phyloP scores from a whole-genome alignment of 2,329 filamentous ascomycete genomes.

The Aspergillus sp. region DNA sequence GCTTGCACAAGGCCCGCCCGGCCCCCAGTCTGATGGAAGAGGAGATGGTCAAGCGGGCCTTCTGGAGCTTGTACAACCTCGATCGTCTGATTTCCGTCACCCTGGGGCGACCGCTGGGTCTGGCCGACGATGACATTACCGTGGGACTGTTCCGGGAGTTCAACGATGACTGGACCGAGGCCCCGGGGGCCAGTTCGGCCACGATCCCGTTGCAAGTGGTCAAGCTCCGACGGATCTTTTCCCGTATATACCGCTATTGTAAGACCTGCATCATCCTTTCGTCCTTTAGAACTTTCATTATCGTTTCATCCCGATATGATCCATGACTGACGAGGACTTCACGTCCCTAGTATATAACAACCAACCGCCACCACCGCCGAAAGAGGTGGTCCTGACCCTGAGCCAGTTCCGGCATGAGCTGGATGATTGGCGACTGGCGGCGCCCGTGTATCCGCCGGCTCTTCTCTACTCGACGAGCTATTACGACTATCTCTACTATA shows the following conservation, averaged over 20 bases:
- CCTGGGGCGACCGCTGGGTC: slow-evolving; percentile 32
- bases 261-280: slow-evolving; percentile 6
- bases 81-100: slow-evolving; percentile 35
- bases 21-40: slow-evolving; percentile 24
- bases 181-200: slow-evolving; percentile 28
- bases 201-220: slow-evolving; percentile 33
- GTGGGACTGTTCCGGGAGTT: slow-evolving; percentile 31
- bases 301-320: too few species aligned
- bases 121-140: slow-evolving; percentile 37
- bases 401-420: slow-evolving; percentile 29
- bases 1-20: slow-evolving; percentile 27
- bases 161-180: slow-evolving; percentile 33
- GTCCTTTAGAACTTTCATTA: too few species aligned
- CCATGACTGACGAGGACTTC: too few species aligned
- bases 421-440: slow-evolving; percentile 31
- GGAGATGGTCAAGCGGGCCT: slow-evolving; percentile 36
- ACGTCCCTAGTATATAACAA: slow-evolving; percentile 28
- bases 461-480: slow-evolving; percentile 35
- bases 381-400: slow-evolving; percentile 21
- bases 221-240: slow-evolving; percentile 30
- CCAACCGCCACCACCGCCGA: slow-evolving; percentile 20
- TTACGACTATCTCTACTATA: slow-evolving; percentile 35
- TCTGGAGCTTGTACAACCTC: slow-evolving; percentile 39
- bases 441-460: slow-evolving; percentile 29
- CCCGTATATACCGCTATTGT: slow-evolving; percentile 33